Base-by-base conservation (phyloP, 2,329 filamentous ascomycete genomes). In the Cordyceps farinosa region DNA sequence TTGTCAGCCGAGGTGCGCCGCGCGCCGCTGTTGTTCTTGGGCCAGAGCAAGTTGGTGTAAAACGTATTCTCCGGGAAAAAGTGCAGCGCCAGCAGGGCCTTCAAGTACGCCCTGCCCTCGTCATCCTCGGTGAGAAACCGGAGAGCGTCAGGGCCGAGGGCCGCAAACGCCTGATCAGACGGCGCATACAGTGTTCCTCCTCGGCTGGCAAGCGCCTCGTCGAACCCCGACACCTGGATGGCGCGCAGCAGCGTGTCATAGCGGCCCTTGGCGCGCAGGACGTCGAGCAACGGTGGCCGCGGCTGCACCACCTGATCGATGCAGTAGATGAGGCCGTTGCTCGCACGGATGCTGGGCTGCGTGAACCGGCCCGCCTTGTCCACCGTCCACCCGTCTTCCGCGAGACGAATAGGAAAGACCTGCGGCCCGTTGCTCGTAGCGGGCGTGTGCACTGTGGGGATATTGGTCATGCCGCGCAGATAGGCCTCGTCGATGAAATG, bases 151-250 rank as follows among this genome's bases (percentile, higher is more conserved):
- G 34, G 29, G 3, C 55, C 54, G 38, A 63, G 61, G 1, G 34
- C 8, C 29, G 54, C 45, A 51, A 63, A 59, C 11, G 61, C 54
- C 38, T 13, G n/a, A 38, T 63, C 53, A 7, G 61, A 57, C 11
- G 61, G 61, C 8, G 61, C 61, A n/a, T 58, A 63, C 7, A 63
- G 44, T 15, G 61, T 63, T 10, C 61, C 52, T 15, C 61, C 59
- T 34, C 13, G 29, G 22, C 36, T 15, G 2, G 22, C 60, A 11
- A 62, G 42, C 13, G 32, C 51, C 22, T 38, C 42, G 5, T 38
- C 40, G n/a, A 62, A 55, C 2, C 51, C 40, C 34, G 45, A 38
- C 0, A 9, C 10, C 13, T 11, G 3, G 2, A 62, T n/a, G 2
- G 60, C 51, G 10, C 32, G 32, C 17, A 55, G 40, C 30, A 62